These are phyloP conservation scores for Naganishia randhawae DNA, from an alignment of 768 basidiomycete species.

Conservation along the genomic window DNA sequence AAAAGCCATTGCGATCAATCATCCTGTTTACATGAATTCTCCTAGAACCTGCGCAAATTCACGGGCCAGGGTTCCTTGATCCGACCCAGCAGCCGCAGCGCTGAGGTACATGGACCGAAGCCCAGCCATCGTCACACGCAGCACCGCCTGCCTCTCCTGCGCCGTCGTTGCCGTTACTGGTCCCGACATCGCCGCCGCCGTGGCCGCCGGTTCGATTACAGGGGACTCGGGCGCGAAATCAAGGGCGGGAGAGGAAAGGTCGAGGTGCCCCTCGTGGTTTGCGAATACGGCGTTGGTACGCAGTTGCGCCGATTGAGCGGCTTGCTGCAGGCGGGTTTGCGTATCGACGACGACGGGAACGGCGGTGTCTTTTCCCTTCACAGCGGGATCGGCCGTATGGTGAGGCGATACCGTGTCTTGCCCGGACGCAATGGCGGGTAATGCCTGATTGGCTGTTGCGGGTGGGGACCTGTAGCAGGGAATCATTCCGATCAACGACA, in stretches of 20 bases:
- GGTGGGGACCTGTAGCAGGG: slow-evolving; percentile 2
- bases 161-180: not conserved
- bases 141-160: not conserved
- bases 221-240: slow-evolving; percentile 14
- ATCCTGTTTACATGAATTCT: not conserved
- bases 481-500: not conserved
- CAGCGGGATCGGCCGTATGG: not conserved
- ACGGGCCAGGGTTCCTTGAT: not conserved
- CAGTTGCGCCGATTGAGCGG: not conserved
- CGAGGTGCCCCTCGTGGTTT: slow-evolving; percentile 8
- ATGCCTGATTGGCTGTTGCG: not conserved
- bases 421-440: not conserved
- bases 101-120: slow-evolving; percentile 6
- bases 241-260: slow-evolving; percentile 13
- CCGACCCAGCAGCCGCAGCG: not conserved
- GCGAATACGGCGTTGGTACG: slow-evolving; percentile 13
- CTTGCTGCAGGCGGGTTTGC: not conserved
- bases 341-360: not conserved
- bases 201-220: not conserved
- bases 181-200: not conserved
- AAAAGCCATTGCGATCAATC: not conserved
- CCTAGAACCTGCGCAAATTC: slow-evolving; percentile 11
- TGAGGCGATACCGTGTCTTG: not conserved
- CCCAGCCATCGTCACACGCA: not conserved
- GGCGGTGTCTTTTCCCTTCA: not conserved